A percentile compares a stretch with the other conserved stretches of the same genome.
Evolutionary conservation across 2,329 filamentous ascomycete genomes (phyloP).

Genomic region (Phoma sp.): DNA sequence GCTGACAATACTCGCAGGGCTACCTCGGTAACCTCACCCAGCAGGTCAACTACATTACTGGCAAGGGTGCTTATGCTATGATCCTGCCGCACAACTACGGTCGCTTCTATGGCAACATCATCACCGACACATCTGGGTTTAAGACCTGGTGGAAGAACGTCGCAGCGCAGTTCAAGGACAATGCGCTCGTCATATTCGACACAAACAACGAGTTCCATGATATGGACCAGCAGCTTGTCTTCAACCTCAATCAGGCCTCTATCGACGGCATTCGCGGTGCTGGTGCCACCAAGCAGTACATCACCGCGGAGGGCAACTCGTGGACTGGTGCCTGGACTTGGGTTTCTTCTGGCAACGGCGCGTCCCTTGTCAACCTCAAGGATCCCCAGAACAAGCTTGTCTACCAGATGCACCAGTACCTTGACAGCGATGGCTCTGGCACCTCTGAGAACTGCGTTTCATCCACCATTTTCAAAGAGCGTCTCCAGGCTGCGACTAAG

Average conservation of each 20-base stretch:
- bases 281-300: constrained; percentile 60
- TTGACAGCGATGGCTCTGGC: constrained; percentile 64
- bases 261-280: constrained; percentile 56
- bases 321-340: constrained; percentile 59
- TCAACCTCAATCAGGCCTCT: constrained; percentile 56
- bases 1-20: too few species aligned
- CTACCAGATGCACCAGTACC: constrained; percentile 70
- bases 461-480: constrained; percentile 61
- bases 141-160: constrained; percentile 55
- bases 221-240: constrained; percentile 55
- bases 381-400: constrained; percentile 63
- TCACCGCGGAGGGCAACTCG: constrained; percentile 66
- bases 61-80: constrained; percentile 57
- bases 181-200: constrained; percentile 55
- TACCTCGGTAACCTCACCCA: constrained; percentile 56
- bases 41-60: constrained; percentile 57
- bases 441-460: constrained; percentile 60
- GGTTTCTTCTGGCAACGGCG: constrained; percentile 56
- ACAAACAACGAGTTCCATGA: constrained; percentile 58
- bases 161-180: constrained; percentile 50
- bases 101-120: constrained; percentile 57
- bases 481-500: constrained; percentile 59
- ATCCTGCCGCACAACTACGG: constrained; percentile 61
- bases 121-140: constrained; percentile 52
- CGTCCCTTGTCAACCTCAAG: constrained; percentile 56